Conservation (phyloP, 495 filamentous ascomycete genomes). For the Aspergillus avenaceus region DNA sequence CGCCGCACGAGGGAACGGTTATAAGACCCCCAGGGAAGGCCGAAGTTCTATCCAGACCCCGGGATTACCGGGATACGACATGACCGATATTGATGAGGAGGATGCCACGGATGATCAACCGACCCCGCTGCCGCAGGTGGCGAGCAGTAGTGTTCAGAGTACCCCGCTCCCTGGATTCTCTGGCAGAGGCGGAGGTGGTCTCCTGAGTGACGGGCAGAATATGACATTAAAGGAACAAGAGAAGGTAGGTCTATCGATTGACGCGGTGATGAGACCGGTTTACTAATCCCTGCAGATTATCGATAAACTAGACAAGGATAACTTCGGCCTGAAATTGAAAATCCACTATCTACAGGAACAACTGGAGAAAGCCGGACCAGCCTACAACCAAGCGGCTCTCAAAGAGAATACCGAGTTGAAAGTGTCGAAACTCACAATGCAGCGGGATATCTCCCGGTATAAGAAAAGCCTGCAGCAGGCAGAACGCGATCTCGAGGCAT, state of each 20-base stretch:
- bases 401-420: slow-evolving; percentile 96
- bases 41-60: slow-evolving; percentile 60
- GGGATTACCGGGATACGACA: slow-evolving; percentile 55
- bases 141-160: slow-evolving; percentile 71
- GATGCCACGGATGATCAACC: slow-evolving; percentile 53
- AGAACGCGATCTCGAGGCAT: slow-evolving; percentile 77
- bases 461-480: slow-evolving; percentile 73
- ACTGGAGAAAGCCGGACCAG: slow-evolving; percentile 76
- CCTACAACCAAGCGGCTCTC: slow-evolving; percentile 79
- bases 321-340: slow-evolving; percentile 95
- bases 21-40: slow-evolving; percentile 64
- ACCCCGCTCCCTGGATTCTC: slow-evolving; percentile 72
- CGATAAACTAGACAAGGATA: slow-evolving; percentile 89
- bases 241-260: slow-evolving; percentile 52
- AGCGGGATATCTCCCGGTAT: slow-evolving; percentile 77
- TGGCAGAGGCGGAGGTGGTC: slow-evolving; percentile 52
- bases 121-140: slow-evolving; percentile 66
- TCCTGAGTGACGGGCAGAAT: slow-evolving; percentile 71
- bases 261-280: background rate
- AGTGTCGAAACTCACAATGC: slow-evolving; percentile 80
- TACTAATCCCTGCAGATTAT: slow-evolving; percentile 56
- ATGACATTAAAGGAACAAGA: slow-evolving; percentile 91
- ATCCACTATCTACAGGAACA: slow-evolving; percentile 93
- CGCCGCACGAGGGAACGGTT: slow-evolving; percentile 48
- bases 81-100: slow-evolving; percentile 63